Conservation (phyloP, 1,284 basidiomycete species). For the Cutaneotrichosporon mucoides region DNA sequence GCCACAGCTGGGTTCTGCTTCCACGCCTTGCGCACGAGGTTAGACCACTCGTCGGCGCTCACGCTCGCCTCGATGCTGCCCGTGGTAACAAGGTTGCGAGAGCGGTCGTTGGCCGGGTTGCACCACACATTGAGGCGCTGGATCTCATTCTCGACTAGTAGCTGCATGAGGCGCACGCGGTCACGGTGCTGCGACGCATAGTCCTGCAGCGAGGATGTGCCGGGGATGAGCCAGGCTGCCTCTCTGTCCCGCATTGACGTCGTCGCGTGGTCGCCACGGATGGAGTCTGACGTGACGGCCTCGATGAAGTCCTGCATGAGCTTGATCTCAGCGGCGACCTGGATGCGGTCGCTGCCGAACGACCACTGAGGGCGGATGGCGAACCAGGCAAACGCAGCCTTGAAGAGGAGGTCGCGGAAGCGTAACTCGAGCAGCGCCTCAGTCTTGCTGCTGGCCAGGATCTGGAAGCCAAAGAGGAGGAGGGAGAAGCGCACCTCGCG, state of each 20-base stretch:
- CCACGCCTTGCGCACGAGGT: constrained; percentile 73
- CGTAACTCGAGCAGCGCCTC: constrained; percentile 78
- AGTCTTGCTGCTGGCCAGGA: constrained; percentile 79
- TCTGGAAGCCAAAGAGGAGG: constrained; percentile 87
- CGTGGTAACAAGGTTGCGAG: constrained; percentile 43
- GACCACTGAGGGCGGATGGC: constrained; percentile 90
- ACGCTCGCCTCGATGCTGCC: neutral
- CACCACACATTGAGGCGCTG: constrained; percentile 82
- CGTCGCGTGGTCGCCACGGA: constrained; percentile 62
- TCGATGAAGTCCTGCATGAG: constrained; percentile 77
- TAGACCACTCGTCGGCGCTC: constrained; percentile 63
- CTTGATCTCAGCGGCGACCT: constrained; percentile 83
- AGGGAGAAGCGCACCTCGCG: constrained; percentile 86
- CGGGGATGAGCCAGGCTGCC: constrained; percentile 49
- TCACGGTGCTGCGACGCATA: constrained; percentile 60
- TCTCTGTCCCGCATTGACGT: constrained; percentile 62
- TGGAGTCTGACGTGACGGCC: constrained; percentile 67
- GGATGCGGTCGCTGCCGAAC: constrained; percentile 84
- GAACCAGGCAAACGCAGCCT: constrained; percentile 87
- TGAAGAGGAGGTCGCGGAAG: constrained; percentile 72
- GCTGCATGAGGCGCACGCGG: constrained; percentile 66
- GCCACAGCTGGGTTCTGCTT: constrained; percentile 75
- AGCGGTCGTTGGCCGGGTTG: constrained; percentile 75
- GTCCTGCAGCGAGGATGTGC: constrained; percentile 51
- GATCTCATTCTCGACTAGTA: constrained; percentile 88